These are phyloP conservation scores for Strobilomyces confusus DNA, from an alignment of 768 basidiomycete genomes.

Conservation along the genomic window DNA sequence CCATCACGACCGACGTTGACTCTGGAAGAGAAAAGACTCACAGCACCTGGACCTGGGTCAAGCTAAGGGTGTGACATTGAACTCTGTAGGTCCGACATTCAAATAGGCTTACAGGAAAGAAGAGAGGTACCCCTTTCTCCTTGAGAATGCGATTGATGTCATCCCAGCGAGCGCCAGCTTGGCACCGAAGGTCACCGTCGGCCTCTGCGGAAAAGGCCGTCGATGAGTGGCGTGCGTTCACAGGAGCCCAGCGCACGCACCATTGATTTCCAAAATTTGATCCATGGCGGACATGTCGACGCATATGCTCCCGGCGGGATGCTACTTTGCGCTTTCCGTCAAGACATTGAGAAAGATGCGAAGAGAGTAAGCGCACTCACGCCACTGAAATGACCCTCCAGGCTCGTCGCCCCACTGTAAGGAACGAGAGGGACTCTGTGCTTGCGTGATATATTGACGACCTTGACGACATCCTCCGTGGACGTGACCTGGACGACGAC, in stretches of 20 bases:
- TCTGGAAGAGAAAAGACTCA: constrained; percentile 30
- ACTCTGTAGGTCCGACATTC: background rate
- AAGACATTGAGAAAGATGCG: background rate
- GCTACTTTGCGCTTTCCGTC: constrained; percentile 22
- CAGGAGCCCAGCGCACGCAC: constrained; percentile 30
- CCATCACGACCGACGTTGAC: constrained; percentile 8
- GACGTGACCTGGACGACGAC: constrained; percentile 54
- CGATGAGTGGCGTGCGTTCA: constrained; percentile 1
- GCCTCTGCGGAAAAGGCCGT: constrained; percentile 39
- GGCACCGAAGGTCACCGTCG: constrained; percentile 73
- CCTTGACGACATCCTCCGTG: constrained; percentile 79
- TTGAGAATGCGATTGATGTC: constrained; percentile 69
- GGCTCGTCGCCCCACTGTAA: constrained; percentile 80
- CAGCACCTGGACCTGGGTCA: constrained; percentile 69
- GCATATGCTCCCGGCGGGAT: constrained; percentile 55
- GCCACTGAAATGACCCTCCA: constrained; percentile 84
- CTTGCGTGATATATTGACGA: constrained; percentile 73
- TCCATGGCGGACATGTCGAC: constrained; percentile 68
- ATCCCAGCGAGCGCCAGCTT: constrained; percentile 76
- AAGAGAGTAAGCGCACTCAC: constrained; percentile 34
- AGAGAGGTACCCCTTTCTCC: constrained; percentile 67
- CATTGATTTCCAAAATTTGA: constrained; percentile 54
- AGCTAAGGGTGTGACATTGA: constrained; percentile 38
- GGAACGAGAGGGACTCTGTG: constrained; percentile 74
- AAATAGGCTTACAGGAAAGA: constrained; percentile 67